Evolutionary conservation across 257 asterid species (phyloP).

Genomic region (Eucommia ulmoides): DNA sequence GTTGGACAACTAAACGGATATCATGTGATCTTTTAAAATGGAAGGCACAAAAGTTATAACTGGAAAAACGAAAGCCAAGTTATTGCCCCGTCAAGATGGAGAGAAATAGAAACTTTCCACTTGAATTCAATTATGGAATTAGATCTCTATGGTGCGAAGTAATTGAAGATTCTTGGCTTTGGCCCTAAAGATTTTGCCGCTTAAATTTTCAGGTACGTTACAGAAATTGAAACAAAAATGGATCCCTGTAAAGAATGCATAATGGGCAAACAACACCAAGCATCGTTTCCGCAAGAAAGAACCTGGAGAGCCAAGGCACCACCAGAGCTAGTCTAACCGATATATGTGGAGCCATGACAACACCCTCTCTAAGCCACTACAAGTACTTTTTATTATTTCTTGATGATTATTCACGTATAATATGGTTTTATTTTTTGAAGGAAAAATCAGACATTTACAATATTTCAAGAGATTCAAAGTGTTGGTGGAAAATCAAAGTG

Average conservation of each 20-base stretch:
- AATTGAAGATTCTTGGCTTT: not conserved
- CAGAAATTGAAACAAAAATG: no score
- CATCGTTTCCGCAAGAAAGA: not conserved
- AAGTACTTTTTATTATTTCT: no score
- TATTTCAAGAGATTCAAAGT: no score
- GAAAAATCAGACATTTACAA: no score
- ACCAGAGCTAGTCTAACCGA: not conserved
- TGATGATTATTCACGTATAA: not conserved
- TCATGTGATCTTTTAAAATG: no score
- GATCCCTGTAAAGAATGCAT: no score
- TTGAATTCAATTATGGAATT: no score
- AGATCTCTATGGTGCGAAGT: not conserved
- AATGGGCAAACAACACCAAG: not conserved
- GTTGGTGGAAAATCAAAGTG: not conserved
- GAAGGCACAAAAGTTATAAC: not conserved
- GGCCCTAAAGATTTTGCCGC: not conserved
- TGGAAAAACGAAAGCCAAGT: not conserved
- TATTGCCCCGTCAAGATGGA: not conserved
- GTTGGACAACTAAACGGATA: not conserved
- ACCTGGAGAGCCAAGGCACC: not conserved
- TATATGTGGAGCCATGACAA: not conserved
- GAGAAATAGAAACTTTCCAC: not conserved
- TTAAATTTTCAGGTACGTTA: no score
- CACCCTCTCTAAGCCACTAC: not conserved
- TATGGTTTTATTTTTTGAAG: not conserved